Percentiles rank a stretch among this genome's conserved stretches.
phyloP scores from a whole-genome alignment of 306 rosid genomes.

The Citrullus mucosospermus region DNA sequence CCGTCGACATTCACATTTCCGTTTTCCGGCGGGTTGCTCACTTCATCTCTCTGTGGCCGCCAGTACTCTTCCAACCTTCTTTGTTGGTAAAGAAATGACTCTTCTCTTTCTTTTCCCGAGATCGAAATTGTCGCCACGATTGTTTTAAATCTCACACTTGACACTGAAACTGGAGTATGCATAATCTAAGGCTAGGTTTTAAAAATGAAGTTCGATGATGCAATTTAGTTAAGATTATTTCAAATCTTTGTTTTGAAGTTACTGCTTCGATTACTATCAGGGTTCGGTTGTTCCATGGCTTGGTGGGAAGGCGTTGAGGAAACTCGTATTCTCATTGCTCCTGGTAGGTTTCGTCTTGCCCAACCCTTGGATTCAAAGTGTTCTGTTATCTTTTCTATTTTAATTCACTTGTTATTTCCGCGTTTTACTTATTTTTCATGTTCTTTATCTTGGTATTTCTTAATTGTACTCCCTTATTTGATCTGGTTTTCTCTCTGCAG shows the following conservation, averaged over 20 bases:
- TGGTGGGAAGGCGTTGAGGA: slow-evolving; percentile 57
- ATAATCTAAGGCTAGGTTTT: not conserved
- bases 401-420: not conserved
- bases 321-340: slow-evolving; percentile 57
- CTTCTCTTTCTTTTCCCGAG: not conserved
- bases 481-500: not conserved
- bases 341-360: slow-evolving; percentile 25
- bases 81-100: not conserved
- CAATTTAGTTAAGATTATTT: not conserved
- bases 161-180: not conserved
- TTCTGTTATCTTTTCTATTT: not conserved
- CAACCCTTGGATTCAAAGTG: not conserved
- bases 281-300: slow-evolving; percentile 33
- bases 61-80: not conserved
- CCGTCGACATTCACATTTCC: not conserved
- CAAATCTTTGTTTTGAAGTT: not conserved
- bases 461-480: not conserved
- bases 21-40: not conserved
- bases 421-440: not conserved
- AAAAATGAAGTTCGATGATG: not conserved
- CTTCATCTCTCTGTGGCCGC: not conserved
- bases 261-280: not conserved
- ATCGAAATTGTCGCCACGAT: not conserved
- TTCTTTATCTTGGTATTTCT: not conserved
- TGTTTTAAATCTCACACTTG: not conserved